Base-by-base conservation (phyloP, 768 basidiomycete species). In the Dictyophora rubrovolvata region DNA sequence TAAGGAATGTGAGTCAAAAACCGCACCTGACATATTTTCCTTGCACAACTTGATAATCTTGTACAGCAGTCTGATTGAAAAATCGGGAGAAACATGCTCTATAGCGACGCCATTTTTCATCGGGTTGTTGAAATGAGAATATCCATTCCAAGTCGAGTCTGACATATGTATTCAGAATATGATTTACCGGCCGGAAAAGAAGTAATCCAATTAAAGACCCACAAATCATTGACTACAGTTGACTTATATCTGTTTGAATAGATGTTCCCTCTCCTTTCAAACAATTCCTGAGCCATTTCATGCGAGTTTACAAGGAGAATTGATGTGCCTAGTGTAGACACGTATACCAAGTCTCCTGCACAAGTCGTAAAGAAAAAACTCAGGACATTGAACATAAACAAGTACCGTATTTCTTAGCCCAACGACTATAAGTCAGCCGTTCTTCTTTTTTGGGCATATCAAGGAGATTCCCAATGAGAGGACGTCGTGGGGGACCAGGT, bases 401-500 rank as follows among this genome's bases (percentile, higher is more conserved):
- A 28, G 7, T 28, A 65, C 65, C 65, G 22, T 65, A 67, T 14
- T 59, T 21, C 37, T 62, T 37, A 16, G 60, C 51, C 67, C 65
- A 68, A 37, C 63, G 56, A 17, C 17, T 17, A 50, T 58, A 66
- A 5, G 50, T 53, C 33, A 61, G 20, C 58, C 65, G 63, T 28
- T 53, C 48, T 8, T 60, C 18, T 9, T 28, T 54, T 18, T 28
- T 60, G 2, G 67, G 67, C 11, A 68, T 47, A 35, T 63, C 61
- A 17, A 65, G 48, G 3, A 64, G 36, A 59, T 67, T 68, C 1
- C 67, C 67, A 17, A 67, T 55, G 37, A 68, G 9, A 7, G 65
- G 65, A 20, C 56, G 59, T 1, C 59, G 54, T 12, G 56, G 61
- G n/a, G 66, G 67, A 23, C 67, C 66, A 14, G 66, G 67, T 21